Base-by-base conservation (phyloP, 805 yeast genomes). In the Lachancea quebecensis region DNA sequence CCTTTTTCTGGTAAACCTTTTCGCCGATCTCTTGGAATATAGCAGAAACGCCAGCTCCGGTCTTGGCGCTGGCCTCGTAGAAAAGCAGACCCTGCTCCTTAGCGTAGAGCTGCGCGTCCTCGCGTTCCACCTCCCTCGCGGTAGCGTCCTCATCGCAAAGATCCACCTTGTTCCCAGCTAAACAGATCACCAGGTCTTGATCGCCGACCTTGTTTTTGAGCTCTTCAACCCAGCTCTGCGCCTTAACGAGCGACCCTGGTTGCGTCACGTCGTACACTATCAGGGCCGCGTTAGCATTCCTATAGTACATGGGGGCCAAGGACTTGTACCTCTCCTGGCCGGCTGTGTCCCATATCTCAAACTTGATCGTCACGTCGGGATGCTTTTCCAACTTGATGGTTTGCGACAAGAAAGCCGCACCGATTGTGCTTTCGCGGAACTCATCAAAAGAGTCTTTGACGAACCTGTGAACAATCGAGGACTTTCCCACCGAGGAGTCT, bases 371-470 rank as follows among this genome's bases (percentile, higher is more conserved):
- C 3, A 51, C 55, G 27, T 56, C 57, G 47, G 35, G 46, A 28
- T 50, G 50, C 33, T 54, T 51, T 28, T 51, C 52, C 12, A 64
- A 52, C 42, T 70, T 70, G 10, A 85, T 71, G 10, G 84, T 80
- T 61, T 89, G 95, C 14, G 97, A 87, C 34, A 93, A 75, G 65
- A 91, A 93, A 0, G 98, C 99, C 3, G 99, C 99, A n/a, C 99
- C 99, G 45, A 93, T 93, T 1, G 99, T 93, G 36, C 95, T 85
- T 54, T 95, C 87, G 48, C 91, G 77, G 52, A 78, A 77, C 28
- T 78, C 82, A 53, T 87, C 93, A 61, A 91, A 93, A 0, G 79
- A 66, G 55, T 80, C 75, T 50, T 76, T 77, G 21, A 78, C 90
- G 56, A 90, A 88, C 42, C 97, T 70, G 52, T 85, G 85, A 1